Base-by-base conservation (phyloP, 768 basidiomycete genomes). In the Trametes gibbosa region DNA sequence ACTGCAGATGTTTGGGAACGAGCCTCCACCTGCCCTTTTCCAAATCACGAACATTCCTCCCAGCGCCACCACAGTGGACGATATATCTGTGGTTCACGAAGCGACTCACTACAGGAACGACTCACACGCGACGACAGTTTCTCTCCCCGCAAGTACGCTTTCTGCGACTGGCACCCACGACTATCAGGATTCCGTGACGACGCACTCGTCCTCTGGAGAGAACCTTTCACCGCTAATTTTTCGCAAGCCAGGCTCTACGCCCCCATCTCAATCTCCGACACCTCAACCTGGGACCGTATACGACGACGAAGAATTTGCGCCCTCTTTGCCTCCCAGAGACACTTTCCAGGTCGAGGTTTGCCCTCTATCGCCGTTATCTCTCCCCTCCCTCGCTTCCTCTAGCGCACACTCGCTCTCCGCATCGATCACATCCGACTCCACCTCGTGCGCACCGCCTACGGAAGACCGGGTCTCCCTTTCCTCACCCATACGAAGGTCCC, bases 1-100 rank as follows among this genome's bases (percentile, higher is more conserved):
- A 25, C 21, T 25, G 19, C 63, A 84, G 82, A 61, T 83, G 21
- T 81, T 84, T 53, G 82, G 82, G 19, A 74, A 75, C 54, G 78
- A 81, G 47, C 78, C 80, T 14, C 79, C 81, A 12, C 62, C 70
- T 9, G 74, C 77, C 23, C 63, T 81, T 35, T 74, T 79, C 63
- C 74, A 73, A 43, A 70, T 73, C 52, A 63, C 70, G 14, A 71
- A 70, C 40, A 56, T 64, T 24, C 56, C 55, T 35, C 63, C 64
- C 24, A 58, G 62, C 45, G 64, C 65, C 41, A 50, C 65, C 41
- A 50, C 66, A 14, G 67, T 70, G 21, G 64, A 65, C 50, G 57
- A 56, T 46, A 51, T 58, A 23, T 58, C 56, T 46, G 42, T 58
- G 29, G 49, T 50, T n/a, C n/a, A n/a, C 46, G 49, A 45, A 14